Evolutionary conservation across 805 yeast species (phyloP).

Genomic region (Kodamaea sagamina): DNA sequence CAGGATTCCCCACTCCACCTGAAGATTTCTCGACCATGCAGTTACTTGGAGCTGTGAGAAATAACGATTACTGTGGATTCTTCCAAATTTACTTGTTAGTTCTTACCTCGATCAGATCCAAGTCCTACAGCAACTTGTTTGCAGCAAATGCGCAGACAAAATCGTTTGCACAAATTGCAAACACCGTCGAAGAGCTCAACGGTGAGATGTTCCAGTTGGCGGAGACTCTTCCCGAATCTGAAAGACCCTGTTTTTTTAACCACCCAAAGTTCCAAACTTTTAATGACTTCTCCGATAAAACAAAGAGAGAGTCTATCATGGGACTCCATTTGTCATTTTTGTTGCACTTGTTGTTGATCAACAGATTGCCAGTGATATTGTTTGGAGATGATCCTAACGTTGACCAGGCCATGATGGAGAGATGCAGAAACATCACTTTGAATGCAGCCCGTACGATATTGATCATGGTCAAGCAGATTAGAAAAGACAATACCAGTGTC

Average conservation of each 20-base stretch:
- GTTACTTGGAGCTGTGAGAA: background rate
- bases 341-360: conserved; percentile 38
- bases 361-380: conserved; percentile 33
- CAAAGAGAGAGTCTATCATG: conserved; percentile 19
- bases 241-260: conserved; percentile 34
- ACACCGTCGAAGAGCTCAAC: conserved; percentile 29
- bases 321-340: conserved; percentile 34
- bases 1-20: background rate
- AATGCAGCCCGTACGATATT: conserved; percentile 42
- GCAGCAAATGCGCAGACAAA: conserved; percentile 28
- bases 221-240: conserved; percentile 18
- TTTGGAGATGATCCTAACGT: conserved; percentile 14
- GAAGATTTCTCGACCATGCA: background rate
- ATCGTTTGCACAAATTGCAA: conserved; percentile 22
- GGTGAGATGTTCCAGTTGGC: conserved; percentile 29
- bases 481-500: conserved; percentile 20
- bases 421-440: conserved; percentile 32
- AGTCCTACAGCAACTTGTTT: conserved; percentile 33
- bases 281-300: background rate
- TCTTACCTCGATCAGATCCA: conserved; percentile 31
- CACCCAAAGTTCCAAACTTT: conserved; percentile 33
- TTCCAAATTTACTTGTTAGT: conserved; percentile 12
- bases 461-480: conserved; percentile 25
- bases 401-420: conserved; percentile 18
- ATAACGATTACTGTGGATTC: background rate